These are phyloP conservation scores for Adiantum capillusveneris DNA, from an alignment of 75 land plant genomes.

Conservation along the genomic window DNA sequence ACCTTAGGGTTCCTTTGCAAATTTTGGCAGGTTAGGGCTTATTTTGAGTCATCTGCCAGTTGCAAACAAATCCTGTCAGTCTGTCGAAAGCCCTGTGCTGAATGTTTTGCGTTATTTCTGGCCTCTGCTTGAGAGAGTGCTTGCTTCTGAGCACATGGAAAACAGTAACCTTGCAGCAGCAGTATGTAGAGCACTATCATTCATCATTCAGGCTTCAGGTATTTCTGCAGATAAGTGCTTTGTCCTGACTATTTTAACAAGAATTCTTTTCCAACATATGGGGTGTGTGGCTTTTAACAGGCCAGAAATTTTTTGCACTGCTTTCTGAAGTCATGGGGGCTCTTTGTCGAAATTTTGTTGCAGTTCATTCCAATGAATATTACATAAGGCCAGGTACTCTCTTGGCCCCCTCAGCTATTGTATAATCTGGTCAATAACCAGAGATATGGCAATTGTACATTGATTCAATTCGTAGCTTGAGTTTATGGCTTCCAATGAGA, in stretches of 20 bases:
- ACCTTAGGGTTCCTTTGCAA: too few species aligned
- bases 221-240: background rate
- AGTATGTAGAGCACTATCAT: slow-evolving; percentile 76
- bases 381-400: slow-evolving; percentile 70
- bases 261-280: too few species aligned
- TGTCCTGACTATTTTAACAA: background rate
- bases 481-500: too few species aligned
- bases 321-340: slow-evolving; percentile 68
- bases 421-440: too few species aligned
- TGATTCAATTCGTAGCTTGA: too few species aligned
- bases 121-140: slow-evolving; percentile 83
- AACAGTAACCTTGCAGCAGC: slow-evolving; percentile 55
- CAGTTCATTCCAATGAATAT: slow-evolving; percentile 79
- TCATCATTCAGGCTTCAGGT: slow-evolving; percentile 90
- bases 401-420: too few species aligned
- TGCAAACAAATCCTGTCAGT: slow-evolving; percentile 18
- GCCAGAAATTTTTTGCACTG: slow-evolving; percentile 54
- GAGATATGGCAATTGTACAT: too few species aligned
- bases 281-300: slow-evolving; percentile 47
- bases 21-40: slow-evolving; percentile 75
- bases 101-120: slow-evolving; percentile 60
- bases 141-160: slow-evolving; percentile 70
- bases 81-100: slow-evolving; percentile 50
- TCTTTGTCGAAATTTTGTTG: slow-evolving; percentile 57
- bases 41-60: slow-evolving; percentile 58